Evolutionary conservation across 139 green algal species (phyloP).

Genomic region (Chlamydomonas incerta): DNA sequence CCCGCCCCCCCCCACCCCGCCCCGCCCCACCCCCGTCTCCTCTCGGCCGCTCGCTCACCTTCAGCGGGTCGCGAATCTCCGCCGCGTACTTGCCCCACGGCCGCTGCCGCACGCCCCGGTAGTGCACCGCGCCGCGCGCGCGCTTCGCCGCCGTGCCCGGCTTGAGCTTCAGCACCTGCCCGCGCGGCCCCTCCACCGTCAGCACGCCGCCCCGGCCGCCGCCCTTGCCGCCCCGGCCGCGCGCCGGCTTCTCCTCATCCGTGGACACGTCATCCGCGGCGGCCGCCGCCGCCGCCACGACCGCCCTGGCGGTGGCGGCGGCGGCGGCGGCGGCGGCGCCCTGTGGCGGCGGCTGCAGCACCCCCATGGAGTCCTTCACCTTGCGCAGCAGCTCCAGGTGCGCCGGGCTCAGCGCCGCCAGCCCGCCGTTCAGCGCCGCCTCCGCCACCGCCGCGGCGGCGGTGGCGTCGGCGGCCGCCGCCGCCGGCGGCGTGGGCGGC

Average conservation of each 20-base stretch:
- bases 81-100: conserved; percentile 73
- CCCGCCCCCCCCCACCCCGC: not conserved
- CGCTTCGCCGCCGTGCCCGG: conserved; percentile 12
- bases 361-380: not conserved
- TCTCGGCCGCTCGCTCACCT: conserved; percentile 56
- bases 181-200: not conserved
- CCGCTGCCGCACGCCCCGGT: conserved; percentile 72
- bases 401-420: not conserved
- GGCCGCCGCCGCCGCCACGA: not conserved
- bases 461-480: not conserved
- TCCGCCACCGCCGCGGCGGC: not conserved
- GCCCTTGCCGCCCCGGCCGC: not conserved
- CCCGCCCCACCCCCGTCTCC: not conserved
- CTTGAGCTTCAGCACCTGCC: not conserved
- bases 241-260: not conserved
- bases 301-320: not conserved
- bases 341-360: not conserved
- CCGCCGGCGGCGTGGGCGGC: too few relatives aligned
- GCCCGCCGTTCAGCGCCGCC: not conserved
- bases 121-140: conserved; percentile 74
- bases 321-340: not conserved
- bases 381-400: not conserved
- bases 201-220: not conserved
- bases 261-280: not conserved
- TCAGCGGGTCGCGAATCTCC: conserved; percentile 62